Evolutionary conservation across 73 alveolate species (phyloP), one percentile per base, ranked within the genome.

Genomic region (Paramecium pentaurelia): DNA sequence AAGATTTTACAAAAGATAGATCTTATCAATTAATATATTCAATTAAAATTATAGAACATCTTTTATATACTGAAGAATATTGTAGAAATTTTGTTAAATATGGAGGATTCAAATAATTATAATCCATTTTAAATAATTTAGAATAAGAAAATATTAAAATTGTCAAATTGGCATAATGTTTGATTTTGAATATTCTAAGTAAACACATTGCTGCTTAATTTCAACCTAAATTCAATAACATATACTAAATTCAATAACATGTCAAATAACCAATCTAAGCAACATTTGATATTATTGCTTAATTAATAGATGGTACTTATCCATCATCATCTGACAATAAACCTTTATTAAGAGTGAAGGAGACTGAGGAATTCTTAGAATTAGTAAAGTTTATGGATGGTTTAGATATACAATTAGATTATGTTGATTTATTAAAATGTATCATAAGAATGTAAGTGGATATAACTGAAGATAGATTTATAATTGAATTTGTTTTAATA

Each of bases 201-300:
- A 42, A 22, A 16, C 92, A 89, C 34, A 59, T 93, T n/a, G 89
- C 88, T 34, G 96, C 95, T 5, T 90, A 93, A 11, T 80, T 80
- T 20, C 30, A 89, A 16, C 25, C 95, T 54, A 14, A 20, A 40
- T 37, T 38, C 22, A 83, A 95, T 75, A 86, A 92, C 6, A 75
- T 93, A n/a, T 93, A 77, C 58, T 70, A 73, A 54, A 75, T 86
- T 4, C 93, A 89, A 18, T 27, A 84, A 10, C 94, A 85, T 80
- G 93, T 93, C 18, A 93, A 83, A 27, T 38, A 60, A 34, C 86
- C 94, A 16, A 45, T 80, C 25, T 25, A 80, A 80, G 91, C 75
- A 4, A 80, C 42, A 8, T 44, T 80, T 25, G 91, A 80, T 25
- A 12, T 12, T 0, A 42, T 80, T n/a, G 20, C 32, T 7, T 22